Evolutionary conservation across 768 basidiomycete genomes (phyloP).

Genomic region (Boletus subcaerulescens): DNA sequence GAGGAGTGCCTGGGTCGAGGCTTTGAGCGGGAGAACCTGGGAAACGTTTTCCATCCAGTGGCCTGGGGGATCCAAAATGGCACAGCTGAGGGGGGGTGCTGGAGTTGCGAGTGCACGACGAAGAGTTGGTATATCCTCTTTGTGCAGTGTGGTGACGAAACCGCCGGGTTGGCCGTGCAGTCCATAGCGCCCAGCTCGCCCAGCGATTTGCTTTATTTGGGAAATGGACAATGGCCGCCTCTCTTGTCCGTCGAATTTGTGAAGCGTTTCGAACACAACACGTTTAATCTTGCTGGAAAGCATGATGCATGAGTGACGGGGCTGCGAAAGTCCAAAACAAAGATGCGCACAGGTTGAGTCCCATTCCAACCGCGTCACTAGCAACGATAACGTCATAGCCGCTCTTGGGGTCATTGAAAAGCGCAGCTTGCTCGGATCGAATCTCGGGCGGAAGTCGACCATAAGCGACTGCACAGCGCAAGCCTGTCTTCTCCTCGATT

Average conservation of each 20-base stretch:
- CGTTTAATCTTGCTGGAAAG: conserved; percentile 81
- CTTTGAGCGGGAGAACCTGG: conserved; percentile 42
- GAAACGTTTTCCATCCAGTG: conserved; percentile 28
- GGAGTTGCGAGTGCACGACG: conserved; percentile 50
- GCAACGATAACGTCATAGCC: conserved; percentile 88
- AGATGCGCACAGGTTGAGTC: conserved; percentile 81
- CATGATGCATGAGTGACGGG: not conserved
- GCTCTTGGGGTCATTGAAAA: conserved; percentile 86
- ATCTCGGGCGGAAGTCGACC: conserved; percentile 91
- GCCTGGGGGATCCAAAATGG: conserved; percentile 40
- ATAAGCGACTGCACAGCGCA: conserved; percentile 90
- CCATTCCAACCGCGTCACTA: conserved; percentile 97
- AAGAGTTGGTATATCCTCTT: conserved; percentile 61
- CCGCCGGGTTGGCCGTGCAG: conserved; percentile 58
- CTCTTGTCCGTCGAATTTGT: conserved; percentile 59
- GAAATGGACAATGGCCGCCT: conserved; percentile 57
- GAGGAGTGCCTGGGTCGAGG: conserved; percentile 42
- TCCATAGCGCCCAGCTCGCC: conserved; percentile 89
- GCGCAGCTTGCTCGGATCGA: conserved; percentile 83
- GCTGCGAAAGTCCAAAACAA: not conserved
- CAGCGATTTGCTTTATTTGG: conserved; percentile 91
- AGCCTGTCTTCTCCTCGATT: conserved; percentile 68
- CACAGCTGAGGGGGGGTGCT: conserved; percentile 49
- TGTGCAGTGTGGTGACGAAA: conserved; percentile 67
- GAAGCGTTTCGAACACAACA: conserved; percentile 69